Base-by-base conservation (phyloP, 306 rosid genomes). In the Begonia loranthoides region DNA sequence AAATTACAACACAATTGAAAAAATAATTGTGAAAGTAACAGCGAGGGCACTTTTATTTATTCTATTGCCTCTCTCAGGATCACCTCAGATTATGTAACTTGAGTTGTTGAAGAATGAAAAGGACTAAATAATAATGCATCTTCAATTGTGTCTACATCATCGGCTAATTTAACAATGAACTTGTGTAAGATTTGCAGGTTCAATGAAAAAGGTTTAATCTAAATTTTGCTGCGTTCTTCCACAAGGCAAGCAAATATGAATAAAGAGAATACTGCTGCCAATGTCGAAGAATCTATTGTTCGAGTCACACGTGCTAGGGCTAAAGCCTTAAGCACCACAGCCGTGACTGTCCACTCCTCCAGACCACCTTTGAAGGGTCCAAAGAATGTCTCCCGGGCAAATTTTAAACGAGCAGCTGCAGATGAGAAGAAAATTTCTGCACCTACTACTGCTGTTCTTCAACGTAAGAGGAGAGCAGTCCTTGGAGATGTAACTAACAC, bases 281-380 rank as follows among this genome's bases (percentile, higher is more conserved):
- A 67, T 66, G 73, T 54, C 47, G 84, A 69, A 65, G 85, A 57
- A 63, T 70, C 58, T 51, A 62, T 59, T 39, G 71, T 53, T 40
- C 77, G 99, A 52, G 60, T 92, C 51, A 92, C 99, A 36, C 68
- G 96, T 63, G 81, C 99, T 33, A 70, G 88, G 66, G 84, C 94
- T 45, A 90, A 61, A 67, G 78, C 74, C 49, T 63, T 78, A 55
- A 71, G 55, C 15, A 14, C 57, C 36, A 44, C 71, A 19, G 74
- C 57, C 52, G 85, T 73, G 56, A 57, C 47, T 56, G 56, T 66
- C 10, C 64, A 67, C 9, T 47, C 78, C 43, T 66, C 79, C 14
- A 68, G 68, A 60, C 74, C 82, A 13, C 70, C 70, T 47, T 49
- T 54, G 10, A 57, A 67, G 66, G 83, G 66, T 13, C 79, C 50